Conservation (phyloP, 805 yeast species). For the Candida pseudoglaebosa region DNA sequence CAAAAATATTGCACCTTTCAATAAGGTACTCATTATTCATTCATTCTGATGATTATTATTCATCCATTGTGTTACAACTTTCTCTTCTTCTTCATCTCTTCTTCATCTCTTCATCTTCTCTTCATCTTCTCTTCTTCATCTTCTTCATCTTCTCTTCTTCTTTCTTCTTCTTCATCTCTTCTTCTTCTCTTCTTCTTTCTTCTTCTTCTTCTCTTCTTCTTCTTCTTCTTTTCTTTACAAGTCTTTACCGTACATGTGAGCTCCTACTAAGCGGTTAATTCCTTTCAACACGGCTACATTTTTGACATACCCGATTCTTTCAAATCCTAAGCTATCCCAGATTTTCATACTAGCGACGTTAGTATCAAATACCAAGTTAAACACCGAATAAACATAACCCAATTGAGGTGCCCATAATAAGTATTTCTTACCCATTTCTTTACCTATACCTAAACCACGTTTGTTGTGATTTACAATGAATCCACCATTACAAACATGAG, state of each 20-base stretch:
- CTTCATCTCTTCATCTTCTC: too few relatives aligned
- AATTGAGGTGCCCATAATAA: slow-evolving; percentile 68
- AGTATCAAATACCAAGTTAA: slow-evolving; percentile 81
- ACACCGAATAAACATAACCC: slow-evolving; percentile 80
- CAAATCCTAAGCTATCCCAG: slow-evolving; percentile 85
- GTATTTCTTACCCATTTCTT: slow-evolving; percentile 63
- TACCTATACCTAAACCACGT: slow-evolving; percentile 71
- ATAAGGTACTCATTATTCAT: too few relatives aligned
- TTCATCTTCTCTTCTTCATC: too few relatives aligned
- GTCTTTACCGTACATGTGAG: slow-evolving; percentile 71
- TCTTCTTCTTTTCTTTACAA: slow-evolving; percentile 16
- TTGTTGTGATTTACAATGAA: slow-evolving; percentile 59
- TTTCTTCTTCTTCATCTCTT: too few relatives aligned
- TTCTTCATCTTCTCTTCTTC: too few relatives aligned
- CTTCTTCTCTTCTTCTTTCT: too few relatives aligned
- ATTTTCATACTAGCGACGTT: slow-evolving; percentile 70
- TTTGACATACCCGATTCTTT: slow-evolving; percentile 68
- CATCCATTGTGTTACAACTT: too few relatives aligned
- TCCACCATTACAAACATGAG: slow-evolving; percentile 87
- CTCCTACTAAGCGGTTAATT: slow-evolving; percentile 60
- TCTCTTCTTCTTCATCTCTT: too few relatives aligned
- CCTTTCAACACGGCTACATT: slow-evolving; percentile 76
- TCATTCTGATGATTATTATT: too few relatives aligned
- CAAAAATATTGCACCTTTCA: too few relatives aligned
- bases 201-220: too few relatives aligned